Evolutionary conservation across 148 eudicot genomes (phyloP).

Genomic region (Rhododendron mucronatum): DNA sequence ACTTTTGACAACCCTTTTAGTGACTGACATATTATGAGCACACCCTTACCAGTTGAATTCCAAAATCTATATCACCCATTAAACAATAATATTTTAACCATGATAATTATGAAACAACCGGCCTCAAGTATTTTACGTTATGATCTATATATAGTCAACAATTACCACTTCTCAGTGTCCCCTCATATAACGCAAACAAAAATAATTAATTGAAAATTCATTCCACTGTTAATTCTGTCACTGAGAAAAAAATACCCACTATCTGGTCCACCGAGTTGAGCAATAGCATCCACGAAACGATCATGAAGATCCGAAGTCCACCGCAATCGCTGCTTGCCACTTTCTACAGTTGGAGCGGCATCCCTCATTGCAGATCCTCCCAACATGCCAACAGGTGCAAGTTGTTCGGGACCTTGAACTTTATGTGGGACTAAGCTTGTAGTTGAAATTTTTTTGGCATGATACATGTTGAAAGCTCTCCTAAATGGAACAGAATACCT

Average conservation of each 20-base stretch:
- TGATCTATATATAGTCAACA: background rate
- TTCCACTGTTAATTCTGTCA: slow-evolving; percentile 6
- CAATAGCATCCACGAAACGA: slow-evolving; percentile 65
- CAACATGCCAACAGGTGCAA: slow-evolving; percentile 27
- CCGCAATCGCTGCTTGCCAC: slow-evolving; percentile 56
- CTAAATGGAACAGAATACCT: background rate
- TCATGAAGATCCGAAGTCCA: slow-evolving; percentile 73
- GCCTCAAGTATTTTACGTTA: background rate
- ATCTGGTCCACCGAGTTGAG: slow-evolving; percentile 82
- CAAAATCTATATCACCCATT: background rate
- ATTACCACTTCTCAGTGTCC: background rate
- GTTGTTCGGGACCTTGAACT: slow-evolving; percentile 43
- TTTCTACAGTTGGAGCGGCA: slow-evolving; percentile 39
- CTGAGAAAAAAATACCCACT: slow-evolving; percentile 54
- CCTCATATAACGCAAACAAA: background rate
- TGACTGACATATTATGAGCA: background rate
- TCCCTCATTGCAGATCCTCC: slow-evolving; percentile 36
- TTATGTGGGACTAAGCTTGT: slow-evolving; percentile 47
- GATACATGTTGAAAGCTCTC: slow-evolving; percentile 38
- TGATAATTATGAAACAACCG: background rate
- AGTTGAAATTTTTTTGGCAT: slow-evolving; percentile 40
- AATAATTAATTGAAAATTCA: background rate
- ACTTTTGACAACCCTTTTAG: background rate
- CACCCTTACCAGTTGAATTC: background rate
- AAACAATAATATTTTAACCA: background rate